phyloP scores from a whole-genome alignment of 305 asterid genomes.

The Salvia sclarea region DNA sequence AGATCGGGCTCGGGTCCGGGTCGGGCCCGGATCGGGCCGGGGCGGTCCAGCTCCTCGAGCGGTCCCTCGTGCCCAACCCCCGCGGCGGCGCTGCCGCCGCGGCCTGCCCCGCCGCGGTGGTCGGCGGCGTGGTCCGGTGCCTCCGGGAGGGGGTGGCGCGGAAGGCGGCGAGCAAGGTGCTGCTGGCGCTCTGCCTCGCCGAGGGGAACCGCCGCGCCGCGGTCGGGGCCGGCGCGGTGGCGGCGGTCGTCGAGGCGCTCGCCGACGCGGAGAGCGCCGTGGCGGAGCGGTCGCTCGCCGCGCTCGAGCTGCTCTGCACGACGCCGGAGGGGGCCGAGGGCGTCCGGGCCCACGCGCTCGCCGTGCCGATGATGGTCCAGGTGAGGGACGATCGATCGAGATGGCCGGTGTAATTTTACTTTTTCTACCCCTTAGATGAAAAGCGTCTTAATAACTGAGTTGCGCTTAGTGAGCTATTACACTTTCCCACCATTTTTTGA shows the following conservation, averaged over 20 bases:
- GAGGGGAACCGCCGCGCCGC: constrained; percentile 63
- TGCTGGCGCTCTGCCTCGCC: constrained; percentile 64
- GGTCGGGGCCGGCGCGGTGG: constrained; percentile 69
- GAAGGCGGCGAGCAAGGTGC: constrained; percentile 65
- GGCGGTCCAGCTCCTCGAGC: constrained; percentile 59
- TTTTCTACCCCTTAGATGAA: too few relatives aligned
- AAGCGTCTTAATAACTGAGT: too few relatives aligned
- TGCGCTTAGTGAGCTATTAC: too few relatives aligned
- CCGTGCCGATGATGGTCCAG: constrained; percentile 88
- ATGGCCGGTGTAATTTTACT: too few relatives aligned
- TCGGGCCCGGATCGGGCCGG: constrained; percentile 40
- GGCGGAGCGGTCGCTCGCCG: constrained; percentile 73
- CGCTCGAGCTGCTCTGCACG: constrained; percentile 71
- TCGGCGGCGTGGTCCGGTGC: constrained; percentile 54
- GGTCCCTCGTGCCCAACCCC: constrained; percentile 64
- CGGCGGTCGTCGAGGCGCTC: constrained; percentile 67
- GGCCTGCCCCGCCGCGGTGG: constrained; percentile 49
- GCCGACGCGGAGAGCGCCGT: constrained; percentile 61
- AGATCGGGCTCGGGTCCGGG: constrained; percentile 51
- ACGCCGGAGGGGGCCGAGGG: constrained; percentile 74
- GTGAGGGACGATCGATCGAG: too few relatives aligned
- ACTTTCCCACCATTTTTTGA: too few relatives aligned
- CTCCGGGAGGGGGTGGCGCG: constrained; percentile 49
- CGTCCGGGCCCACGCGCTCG: constrained; percentile 67
- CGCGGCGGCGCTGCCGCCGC: constrained; percentile 33